Conservation (phyloP, 148 eudicot genomes). For the Silene uniflora region DNA sequence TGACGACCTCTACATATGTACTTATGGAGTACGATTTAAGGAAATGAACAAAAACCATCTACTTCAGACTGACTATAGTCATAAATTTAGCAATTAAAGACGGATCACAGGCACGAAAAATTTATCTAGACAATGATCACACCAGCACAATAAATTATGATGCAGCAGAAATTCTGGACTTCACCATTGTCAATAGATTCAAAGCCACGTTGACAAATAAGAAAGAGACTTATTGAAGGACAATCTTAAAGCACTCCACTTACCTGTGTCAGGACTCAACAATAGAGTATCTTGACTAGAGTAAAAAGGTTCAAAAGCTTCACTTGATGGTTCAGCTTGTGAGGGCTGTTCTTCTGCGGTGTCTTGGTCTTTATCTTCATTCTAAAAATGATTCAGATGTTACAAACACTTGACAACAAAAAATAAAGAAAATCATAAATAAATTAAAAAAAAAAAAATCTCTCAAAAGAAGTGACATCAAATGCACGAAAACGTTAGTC, state of each 20-base stretch:
- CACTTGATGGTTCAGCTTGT: conserved; percentile 14
- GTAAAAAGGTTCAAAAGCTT: conserved; percentile 14
- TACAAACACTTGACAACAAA: not conserved
- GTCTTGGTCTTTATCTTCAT: not conserved
- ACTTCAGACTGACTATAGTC: no score
- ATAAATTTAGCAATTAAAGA: not conserved
- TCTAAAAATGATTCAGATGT: conserved; percentile 11
- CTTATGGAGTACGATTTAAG: not conserved
- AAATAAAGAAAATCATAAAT: not conserved
- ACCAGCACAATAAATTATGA: not conserved
- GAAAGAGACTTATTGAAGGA: not conserved
- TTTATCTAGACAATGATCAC: not conserved
- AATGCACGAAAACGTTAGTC: not conserved
- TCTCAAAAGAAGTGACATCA: not conserved
- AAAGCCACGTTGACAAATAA: not conserved
- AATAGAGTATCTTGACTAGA: conserved; percentile 12
- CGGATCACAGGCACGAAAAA: not conserved
- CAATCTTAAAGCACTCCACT: not conserved
- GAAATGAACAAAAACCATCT: not conserved
- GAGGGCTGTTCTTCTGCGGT: conserved; percentile 10
- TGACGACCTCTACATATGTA: not conserved
- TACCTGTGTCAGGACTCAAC: conserved; percentile 15
- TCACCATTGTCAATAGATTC: not conserved
- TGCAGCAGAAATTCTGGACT: not conserved
- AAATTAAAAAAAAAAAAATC: not conserved